Evolutionary conservation across 2,329 filamentous ascomycete species (phyloP).

Genomic region (Lachnellula hyalina): DNA sequence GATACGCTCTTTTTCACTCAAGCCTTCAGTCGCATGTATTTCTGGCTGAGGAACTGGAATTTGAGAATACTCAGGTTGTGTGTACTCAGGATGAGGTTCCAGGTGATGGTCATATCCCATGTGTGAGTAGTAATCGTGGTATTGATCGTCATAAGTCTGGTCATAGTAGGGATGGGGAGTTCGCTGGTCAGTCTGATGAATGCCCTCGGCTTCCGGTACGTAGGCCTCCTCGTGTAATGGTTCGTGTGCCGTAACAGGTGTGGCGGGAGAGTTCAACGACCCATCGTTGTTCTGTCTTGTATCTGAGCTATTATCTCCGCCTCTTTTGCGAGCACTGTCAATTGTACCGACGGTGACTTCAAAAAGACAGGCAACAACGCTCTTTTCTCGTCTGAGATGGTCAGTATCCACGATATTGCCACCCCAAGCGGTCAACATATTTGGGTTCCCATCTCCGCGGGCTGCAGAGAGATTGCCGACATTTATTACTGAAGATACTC

Average conservation of each 20-base stretch:
- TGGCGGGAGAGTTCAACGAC: slow-evolving; percentile 14
- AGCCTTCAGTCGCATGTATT: slow-evolving; percentile 51
- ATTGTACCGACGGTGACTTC: slow-evolving; percentile 83
- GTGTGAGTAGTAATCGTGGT: slow-evolving; percentile 19
- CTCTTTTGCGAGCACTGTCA: slow-evolving; percentile 52
- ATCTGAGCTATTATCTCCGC: slow-evolving; percentile 20
- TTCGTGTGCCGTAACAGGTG: slow-evolving; percentile 14
- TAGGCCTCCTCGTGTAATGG: slow-evolving; percentile 21
- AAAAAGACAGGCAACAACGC: slow-evolving; percentile 81
- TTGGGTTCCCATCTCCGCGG: slow-evolving; percentile 36
- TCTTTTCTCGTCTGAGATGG: slow-evolving; percentile 79
- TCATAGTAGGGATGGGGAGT: slow-evolving; percentile 31
- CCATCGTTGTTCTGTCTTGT: slow-evolving; percentile 14
- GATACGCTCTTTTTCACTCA: slow-evolving; percentile 79
- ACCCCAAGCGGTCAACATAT: slow-evolving; percentile 48
- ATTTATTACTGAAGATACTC: slow-evolving; percentile 25
- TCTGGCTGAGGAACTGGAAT: slow-evolving; percentile 56
- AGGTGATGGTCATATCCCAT: slow-evolving; percentile 26
- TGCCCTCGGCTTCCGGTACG: background rate
- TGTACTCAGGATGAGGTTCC: slow-evolving; percentile 32
- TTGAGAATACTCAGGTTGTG: slow-evolving; percentile 34
- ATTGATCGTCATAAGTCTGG: slow-evolving; percentile 26
- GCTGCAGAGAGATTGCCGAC: slow-evolving; percentile 16
- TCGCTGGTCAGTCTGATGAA: slow-evolving; percentile 6
- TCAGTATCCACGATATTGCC: slow-evolving; percentile 82